Base-by-base conservation (phyloP, 805 yeast genomes). In the Metschnikowia kunwiensis region DNA sequence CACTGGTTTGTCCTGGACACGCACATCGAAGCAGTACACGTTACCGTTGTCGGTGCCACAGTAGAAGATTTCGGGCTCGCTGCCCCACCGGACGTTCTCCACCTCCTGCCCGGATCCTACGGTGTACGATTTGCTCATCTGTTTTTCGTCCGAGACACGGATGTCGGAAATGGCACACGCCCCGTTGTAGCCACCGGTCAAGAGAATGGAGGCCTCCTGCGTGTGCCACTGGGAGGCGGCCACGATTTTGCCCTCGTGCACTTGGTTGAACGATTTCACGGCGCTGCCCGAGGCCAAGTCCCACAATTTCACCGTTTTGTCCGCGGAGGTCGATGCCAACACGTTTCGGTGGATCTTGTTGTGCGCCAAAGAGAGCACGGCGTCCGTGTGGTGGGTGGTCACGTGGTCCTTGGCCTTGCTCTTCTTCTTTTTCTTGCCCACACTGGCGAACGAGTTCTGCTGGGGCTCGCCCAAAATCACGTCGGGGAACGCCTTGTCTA, bases 141-240 rank as follows among this genome's bases (percentile, higher is more conserved):
- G 63, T 1, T 63, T 43, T 18, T 74, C 80, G 43, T 81, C 82
- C 8, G 79, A 72, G 26, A 83, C 75, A 57, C 97, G 77, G 28
- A 91, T 87, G 68, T 93, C 97, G 10, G 84, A 68, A n/a, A 91
- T 68, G 17, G 85, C 93, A 26, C 80, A 76, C 36, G 76, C 70
- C n/a, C 85, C 75, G 59, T 93, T 97, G 60, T 93, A 93, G 49
- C 97, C 96, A 54, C 96, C 97, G 11, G 96, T 82, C 44, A 93
- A 69, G 34, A 93, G 65, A 27, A 84, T 70, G 3, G 84, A 75
- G 5, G 81, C 80, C 53, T 80, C 83, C 24, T 47, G 50, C 2
- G 75, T 55, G 58, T 86, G 91, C 97, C 97, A 93, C 54, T 83
- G 83, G 16, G 94, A 81, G 16, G 85, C 68, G 11, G 96, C 85